A percentile compares a stretch with the other conserved stretches of the same genome.
phyloP scores from a whole-genome alignment of 164 flowering plant species.

The grape (Vitis vinifera) region DNA sequence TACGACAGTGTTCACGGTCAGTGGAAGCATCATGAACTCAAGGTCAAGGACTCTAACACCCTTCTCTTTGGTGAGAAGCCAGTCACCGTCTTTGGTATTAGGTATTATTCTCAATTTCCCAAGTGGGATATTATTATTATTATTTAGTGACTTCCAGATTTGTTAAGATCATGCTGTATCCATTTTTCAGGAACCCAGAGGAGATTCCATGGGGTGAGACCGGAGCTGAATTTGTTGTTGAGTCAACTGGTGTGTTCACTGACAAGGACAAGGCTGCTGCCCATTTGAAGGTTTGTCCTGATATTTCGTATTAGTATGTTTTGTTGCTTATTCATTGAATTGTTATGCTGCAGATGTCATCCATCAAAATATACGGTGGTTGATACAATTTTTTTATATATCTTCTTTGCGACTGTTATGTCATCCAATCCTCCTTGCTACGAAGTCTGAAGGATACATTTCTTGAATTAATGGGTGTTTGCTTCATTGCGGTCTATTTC shows the following conservation, averaged over 20 bases:
- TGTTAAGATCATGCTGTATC: neutral
- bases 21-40: constrained; percentile 74
- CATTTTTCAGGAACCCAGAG: constrained; percentile 35
- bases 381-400: too few relatives aligned
- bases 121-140: neutral
- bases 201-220: constrained; percentile 63
- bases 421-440: too few relatives aligned
- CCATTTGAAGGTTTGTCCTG: constrained; percentile 55
- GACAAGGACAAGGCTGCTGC: constrained; percentile 78
- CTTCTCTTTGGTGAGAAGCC: constrained; percentile 82
- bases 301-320: neutral
- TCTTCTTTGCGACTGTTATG: too few relatives aligned
- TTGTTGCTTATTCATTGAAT: too few relatives aligned
- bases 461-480: too few relatives aligned
- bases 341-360: neutral
- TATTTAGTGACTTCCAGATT: neutral
- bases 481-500: too few relatives aligned
- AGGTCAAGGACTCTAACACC: constrained; percentile 71
- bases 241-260: constrained; percentile 74
- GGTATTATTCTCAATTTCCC: constrained; percentile 31
- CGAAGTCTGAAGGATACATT: too few relatives aligned
- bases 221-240: constrained; percentile 51
- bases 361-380: too few relatives aligned
- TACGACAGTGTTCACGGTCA: constrained; percentile 86
- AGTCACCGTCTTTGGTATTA: constrained; percentile 69